phyloP scores from a whole-genome alignment of 208 protist species.

The Kentomonas sorsogonicus region DNA sequence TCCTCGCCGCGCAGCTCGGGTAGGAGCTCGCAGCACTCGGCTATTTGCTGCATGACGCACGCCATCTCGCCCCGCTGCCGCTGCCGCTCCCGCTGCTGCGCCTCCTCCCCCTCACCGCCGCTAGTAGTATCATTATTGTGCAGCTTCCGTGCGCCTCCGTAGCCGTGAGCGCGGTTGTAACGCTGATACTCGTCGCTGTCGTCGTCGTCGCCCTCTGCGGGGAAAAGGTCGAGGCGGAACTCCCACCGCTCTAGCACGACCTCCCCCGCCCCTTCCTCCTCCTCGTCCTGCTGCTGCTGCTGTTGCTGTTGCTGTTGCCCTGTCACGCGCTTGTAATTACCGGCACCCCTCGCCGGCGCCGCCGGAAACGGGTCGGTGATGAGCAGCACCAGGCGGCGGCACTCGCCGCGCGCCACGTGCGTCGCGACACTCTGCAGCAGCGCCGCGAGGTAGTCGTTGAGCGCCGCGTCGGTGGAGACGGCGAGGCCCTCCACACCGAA shows the following conservation, averaged over 20 bases:
- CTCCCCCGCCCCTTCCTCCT: conserved; percentile 37
- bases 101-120: conserved; percentile 6
- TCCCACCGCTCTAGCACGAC: conserved; percentile 94
- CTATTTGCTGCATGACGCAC: conserved; percentile 96
- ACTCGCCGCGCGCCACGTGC: conserved; percentile 86
- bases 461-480: conserved; percentile 91
- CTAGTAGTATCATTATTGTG: too few species aligned
- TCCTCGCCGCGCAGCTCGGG: conserved; percentile 92
- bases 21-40: conserved; percentile 94
- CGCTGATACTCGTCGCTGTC: too few species aligned
- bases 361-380: too few species aligned
- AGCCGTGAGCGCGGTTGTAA: background rate
- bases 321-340: too few species aligned
- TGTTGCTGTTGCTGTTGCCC: too few species aligned
- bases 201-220: too few species aligned
- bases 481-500: conserved; percentile 95
- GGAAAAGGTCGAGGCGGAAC: conserved; percentile 91
- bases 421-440: conserved; percentile 92
- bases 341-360: too few species aligned
- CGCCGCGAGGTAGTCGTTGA: conserved; percentile 94
- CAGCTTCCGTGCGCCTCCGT: too few species aligned
- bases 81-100: conserved; percentile 90
- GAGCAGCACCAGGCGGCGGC: conserved; percentile 95
- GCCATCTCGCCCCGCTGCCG: conserved; percentile 93
- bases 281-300: too few species aligned